Conservation (phyloP, 768 basidiomycete species). For the Pisolithus tinctorius region DNA sequence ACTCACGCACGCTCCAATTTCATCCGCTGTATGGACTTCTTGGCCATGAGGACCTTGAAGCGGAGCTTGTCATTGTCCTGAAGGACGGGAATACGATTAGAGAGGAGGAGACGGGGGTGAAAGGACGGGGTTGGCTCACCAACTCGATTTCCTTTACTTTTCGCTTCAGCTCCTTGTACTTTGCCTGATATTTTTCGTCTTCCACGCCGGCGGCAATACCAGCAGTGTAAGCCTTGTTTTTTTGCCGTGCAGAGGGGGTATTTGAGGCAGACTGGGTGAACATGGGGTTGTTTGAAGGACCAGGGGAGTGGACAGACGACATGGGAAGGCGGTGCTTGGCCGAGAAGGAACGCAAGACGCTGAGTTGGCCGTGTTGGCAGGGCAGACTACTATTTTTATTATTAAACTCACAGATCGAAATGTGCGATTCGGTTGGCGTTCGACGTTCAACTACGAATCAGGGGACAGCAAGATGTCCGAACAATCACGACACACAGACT, state of each 20-base stretch:
- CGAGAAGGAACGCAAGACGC: constrained; percentile 29
- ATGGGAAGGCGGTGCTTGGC: constrained; percentile 43
- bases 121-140: constrained; percentile 33
- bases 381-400: constrained; percentile 15
- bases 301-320: constrained; percentile 59
- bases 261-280: constrained; percentile 23
- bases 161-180: constrained; percentile 83
- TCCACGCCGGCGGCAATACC: constrained; percentile 76
- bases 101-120: constrained; percentile 3
- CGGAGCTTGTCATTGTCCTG: constrained; percentile 89
- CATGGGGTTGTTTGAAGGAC: constrained; percentile 35
- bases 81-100: constrained; percentile 1
- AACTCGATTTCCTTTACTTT: constrained; percentile 84
- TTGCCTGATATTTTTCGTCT: constrained; percentile 80
- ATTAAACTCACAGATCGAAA: constrained; percentile 15
- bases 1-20: constrained; percentile 85
- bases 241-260: constrained; percentile 37
- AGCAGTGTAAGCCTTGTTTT: constrained; percentile 40
- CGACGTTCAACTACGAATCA: constrained; percentile 8
- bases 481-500: too few species aligned
- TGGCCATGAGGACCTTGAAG: constrained; percentile 72
- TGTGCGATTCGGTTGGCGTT: constrained; percentile 17
- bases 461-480: too few species aligned
- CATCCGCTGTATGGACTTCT: constrained; percentile 79
- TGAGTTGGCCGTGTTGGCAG: constrained; percentile 14